phyloP scores from a whole-genome alignment of 164 flowering plant genomes.

The Magnolia officinalis region DNA sequence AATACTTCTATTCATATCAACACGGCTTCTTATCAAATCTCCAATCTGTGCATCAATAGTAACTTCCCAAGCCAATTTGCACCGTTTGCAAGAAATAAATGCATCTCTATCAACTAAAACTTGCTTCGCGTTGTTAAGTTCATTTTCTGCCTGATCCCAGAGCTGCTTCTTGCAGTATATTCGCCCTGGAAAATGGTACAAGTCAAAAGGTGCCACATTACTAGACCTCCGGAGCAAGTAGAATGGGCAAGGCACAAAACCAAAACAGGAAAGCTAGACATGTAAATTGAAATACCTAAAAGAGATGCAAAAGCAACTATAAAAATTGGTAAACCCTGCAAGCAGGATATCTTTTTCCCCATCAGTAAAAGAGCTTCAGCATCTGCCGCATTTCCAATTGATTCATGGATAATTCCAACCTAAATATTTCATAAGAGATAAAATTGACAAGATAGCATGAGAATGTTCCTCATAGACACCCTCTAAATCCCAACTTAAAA shows the following conservation, averaged over 20 bases:
- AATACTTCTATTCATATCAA: not conserved
- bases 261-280: not conserved
- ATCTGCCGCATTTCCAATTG: conserved; percentile 65
- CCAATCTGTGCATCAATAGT: conserved; percentile 25
- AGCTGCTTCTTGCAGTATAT: conserved; percentile 26
- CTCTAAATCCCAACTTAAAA: not conserved
- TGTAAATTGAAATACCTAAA: conserved; percentile 47
- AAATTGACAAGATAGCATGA: not conserved
- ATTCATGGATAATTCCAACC: conserved; percentile 77
- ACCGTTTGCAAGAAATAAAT: conserved; percentile 21
- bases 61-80: conserved; percentile 26
- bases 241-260: not conserved
- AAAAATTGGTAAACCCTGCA: conserved; percentile 58
- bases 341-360: conserved; percentile 62
- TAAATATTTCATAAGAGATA: conserved; percentile 17
- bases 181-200: conserved; percentile 19
- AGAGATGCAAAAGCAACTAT: conserved; percentile 58
- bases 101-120: conserved; percentile 15
- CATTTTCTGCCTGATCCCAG: conserved; percentile 31
- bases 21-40: conserved; percentile 20
- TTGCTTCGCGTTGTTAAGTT: conserved; percentile 21
- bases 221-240: not conserved
- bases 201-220: not conserved
- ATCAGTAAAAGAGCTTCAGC: conserved; percentile 65
- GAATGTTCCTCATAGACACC: not conserved